These are phyloP conservation scores for Nematocida sp. DNA, from an alignment of 371 early-diverging fungal genomes.

Conservation along the genomic window DNA sequence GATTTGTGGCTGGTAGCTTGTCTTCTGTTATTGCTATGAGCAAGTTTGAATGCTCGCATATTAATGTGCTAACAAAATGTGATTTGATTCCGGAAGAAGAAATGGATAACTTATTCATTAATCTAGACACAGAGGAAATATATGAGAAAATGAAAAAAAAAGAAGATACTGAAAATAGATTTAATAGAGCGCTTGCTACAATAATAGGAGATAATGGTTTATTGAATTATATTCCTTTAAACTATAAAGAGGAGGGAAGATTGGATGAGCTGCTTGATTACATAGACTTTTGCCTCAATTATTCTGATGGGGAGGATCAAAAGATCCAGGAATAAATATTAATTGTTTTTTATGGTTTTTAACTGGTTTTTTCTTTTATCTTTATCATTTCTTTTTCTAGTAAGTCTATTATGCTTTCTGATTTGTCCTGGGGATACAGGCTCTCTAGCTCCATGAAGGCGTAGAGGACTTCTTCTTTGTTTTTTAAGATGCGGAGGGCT, in stretches of 20 bases:
- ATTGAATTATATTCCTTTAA: constrained; percentile 26
- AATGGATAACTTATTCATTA: constrained; percentile 25
- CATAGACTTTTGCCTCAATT: constrained; percentile 44
- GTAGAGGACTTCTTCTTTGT: constrained; percentile 25
- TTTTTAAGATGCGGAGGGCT: constrained; percentile 1
- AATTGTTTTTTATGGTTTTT: not conserved
- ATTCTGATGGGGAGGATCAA: not conserved
- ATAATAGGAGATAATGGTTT: constrained; percentile 41
- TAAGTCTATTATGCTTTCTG: constrained; percentile 17
- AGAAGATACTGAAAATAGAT: not conserved
- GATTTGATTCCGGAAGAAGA: constrained; percentile 33
- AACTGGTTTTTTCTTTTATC: not conserved
- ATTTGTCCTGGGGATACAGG: constrained; percentile 15
- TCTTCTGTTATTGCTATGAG: constrained; percentile 42
- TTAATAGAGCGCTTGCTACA: constrained; percentile 37
- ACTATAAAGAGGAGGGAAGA: constrained; percentile 24
- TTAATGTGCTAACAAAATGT: constrained; percentile 52
- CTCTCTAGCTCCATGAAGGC: constrained; percentile 33
- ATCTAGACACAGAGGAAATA: constrained; percentile 11
- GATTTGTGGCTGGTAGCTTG: constrained; percentile 33
- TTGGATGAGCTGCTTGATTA: constrained; percentile 21
- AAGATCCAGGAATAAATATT: not conserved
- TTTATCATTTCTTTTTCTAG: constrained; percentile 2
- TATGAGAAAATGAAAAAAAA: not conserved
- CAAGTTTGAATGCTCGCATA: constrained; percentile 52